A percentile compares a stretch with the other conserved stretches of the same genome.
phyloP scores from a whole-genome alignment of 768 basidiomycete genomes.

The Tubosaeta brunneosetosa region DNA sequence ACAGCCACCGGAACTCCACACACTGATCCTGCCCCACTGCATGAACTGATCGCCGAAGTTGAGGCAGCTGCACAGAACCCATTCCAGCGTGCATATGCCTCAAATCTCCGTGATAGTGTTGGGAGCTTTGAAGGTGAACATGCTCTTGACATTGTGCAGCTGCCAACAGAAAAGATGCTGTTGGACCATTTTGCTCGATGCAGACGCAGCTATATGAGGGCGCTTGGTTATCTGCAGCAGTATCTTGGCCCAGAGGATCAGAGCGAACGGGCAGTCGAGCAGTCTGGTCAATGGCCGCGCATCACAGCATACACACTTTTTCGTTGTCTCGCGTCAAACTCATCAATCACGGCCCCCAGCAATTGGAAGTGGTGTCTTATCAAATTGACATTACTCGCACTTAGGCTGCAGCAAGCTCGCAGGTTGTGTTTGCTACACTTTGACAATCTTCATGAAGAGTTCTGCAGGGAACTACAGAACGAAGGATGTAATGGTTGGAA shows the following conservation, averaged over 20 bases:
- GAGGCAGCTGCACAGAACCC: no score
- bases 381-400: slow-evolving; percentile 21
- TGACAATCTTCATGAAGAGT: neutral
- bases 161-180: neutral
- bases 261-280: slow-evolving; percentile 9
- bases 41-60: no score
- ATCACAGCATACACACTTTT: slow-evolving; percentile 27
- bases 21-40: no score
- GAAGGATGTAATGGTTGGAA: slow-evolving; percentile 10
- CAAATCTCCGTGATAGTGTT: neutral
- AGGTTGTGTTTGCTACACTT: neutral
- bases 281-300: slow-evolving; percentile 1
- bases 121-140: neutral
- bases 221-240: neutral
- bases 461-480: neutral
- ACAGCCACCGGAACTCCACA: no score
- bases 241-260: slow-evolving; percentile 9
- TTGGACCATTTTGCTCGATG: neutral
- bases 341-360: slow-evolving; percentile 2
- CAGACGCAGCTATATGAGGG: neutral
- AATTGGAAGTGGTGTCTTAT: slow-evolving; percentile 30
- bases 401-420: slow-evolving; percentile 26
- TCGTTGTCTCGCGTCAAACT: slow-evolving; percentile 22
- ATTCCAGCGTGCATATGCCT: neutral
- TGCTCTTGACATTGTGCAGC: neutral